phyloP scores from a whole-genome alignment of 176 grass and related monocot genomes.

The Poa annua region DNA sequence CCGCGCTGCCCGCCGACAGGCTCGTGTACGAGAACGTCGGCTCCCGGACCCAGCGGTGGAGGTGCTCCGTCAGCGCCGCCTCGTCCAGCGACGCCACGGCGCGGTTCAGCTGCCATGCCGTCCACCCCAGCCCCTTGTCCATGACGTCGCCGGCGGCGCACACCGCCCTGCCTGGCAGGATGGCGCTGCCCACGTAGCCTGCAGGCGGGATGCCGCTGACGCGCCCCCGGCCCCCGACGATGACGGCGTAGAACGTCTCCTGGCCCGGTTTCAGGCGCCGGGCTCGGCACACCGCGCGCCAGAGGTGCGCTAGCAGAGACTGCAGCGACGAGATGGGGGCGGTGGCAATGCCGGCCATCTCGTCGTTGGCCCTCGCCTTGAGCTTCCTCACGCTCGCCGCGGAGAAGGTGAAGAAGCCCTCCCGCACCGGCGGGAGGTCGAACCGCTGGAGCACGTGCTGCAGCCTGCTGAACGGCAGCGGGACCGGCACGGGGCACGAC shows the following conservation, averaged over 20 bases:
- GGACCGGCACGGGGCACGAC: conserved; percentile 18
- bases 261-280: conserved; percentile 9
- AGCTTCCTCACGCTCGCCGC: conserved; percentile 22
- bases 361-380: conserved; percentile 40
- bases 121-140: conserved; percentile 20
- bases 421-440: background rate
- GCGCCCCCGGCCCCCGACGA: conserved; percentile 1
- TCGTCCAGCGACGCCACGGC: conserved; percentile 27
- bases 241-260: background rate
- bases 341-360: conserved; percentile 21
- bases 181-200: conserved; percentile 47
- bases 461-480: conserved; percentile 17
- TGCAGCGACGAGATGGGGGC: conserved; percentile 41
- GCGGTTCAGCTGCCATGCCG: conserved; percentile 37
- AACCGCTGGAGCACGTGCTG: background rate
- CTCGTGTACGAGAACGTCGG: background rate
- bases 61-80: background rate
- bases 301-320: background rate
- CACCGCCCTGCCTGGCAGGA: background rate
- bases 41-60: background rate
- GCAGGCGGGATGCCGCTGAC: conserved; percentile 30
- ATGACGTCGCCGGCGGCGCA: background rate
- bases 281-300: conserved; percentile 41
- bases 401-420: conserved; percentile 53
- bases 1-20: background rate